Evolutionary conservation across 1,139 yeast species (phyloP), one percentile per base, ranked within the genome.

Genomic region (Lodderomyces beijingensis): DNA sequence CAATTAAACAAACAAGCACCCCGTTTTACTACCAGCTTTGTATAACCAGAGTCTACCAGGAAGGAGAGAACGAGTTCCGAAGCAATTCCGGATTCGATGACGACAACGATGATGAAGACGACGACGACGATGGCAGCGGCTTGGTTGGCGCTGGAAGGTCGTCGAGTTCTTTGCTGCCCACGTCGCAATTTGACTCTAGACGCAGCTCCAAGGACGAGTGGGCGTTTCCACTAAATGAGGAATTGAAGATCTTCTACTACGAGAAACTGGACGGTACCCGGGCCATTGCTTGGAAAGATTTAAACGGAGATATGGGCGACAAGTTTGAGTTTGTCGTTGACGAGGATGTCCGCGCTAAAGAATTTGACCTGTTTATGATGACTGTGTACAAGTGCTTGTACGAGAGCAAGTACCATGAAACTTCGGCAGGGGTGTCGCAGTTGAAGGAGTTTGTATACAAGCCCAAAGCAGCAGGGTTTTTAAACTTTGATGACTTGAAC

Each of bases 231-330:
- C 74, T 93, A 25, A 78, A 77, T 35, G 77, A 74, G 41, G 77
- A 78, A 4, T 62, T 89, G 38, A 63, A 62, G 37, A 66, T 74
- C 45, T 70, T 63, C 55, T 65, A 66, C 19, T 49, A 51, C 35
- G 9, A 23, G 9, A 23, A 23, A 23, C 25, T 23, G 25, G 57
- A 54, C 15, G 67, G 69, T 2, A 41, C 53, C 9, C 49, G 44
- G 27, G 77, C 81, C 1, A 71, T 91, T 28, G 68, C 79, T 1
- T 91, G 98, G 98, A 65, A 64, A 16, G 96, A 91, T 46, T 53
- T 79, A 33, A 81, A 81, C 32, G 96, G 95, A 19, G 96, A 87
- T 46, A 65, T 69, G n/a, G 96, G 89, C 11, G 97, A 89, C 51
- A 62, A 70, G 40, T 88, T 83, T 56, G 95, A 87, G 55, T 89